These are phyloP conservation scores for Monosporascus sp. DNA, from an alignment of 2,329 filamentous ascomycete species.

Conservation along the genomic window DNA sequence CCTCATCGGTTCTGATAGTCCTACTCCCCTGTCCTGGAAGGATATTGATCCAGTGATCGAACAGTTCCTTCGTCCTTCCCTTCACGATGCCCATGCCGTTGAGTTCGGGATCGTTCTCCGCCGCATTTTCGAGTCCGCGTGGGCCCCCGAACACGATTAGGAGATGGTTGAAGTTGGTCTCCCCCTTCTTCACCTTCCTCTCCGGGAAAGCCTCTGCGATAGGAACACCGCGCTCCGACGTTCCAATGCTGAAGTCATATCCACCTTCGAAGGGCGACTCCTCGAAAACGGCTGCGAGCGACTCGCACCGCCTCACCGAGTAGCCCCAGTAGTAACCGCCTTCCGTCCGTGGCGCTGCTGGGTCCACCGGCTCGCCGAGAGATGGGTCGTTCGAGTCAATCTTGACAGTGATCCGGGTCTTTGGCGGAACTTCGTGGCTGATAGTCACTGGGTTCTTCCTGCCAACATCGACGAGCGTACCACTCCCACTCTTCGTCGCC, in stretches of 20 bases:
- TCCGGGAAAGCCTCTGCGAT: conserved; percentile 41
- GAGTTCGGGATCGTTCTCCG: conserved; percentile 54
- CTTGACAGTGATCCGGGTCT: conserved; percentile 69
- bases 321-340: conserved; percentile 87
- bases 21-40: conserved; percentile 75
- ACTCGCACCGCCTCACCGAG: conserved; percentile 58
- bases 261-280: conserved; percentile 70
- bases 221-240: conserved; percentile 67
- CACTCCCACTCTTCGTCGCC: conserved; percentile 33
- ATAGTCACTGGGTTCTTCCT: conserved; percentile 52
- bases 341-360: conserved; percentile 64
- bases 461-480: conserved; percentile 56
- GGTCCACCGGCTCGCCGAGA: conserved; percentile 58
- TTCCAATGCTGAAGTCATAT: conserved; percentile 79
- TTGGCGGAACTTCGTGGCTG: conserved; percentile 56
- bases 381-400: conserved; percentile 45
- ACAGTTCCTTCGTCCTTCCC: conserved; percentile 62
- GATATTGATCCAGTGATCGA: conserved; percentile 81
- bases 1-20: conserved; percentile 80
- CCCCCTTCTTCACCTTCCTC: conserved; percentile 27
- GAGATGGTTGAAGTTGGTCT: conserved; percentile 59
- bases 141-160: conserved; percentile 78
- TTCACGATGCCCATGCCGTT: conserved; percentile 58
- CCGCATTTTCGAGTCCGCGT: conserved; percentile 70
- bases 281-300: conserved; percentile 70